Conservation (phyloP, 768 basidiomycete species). For the Tulasnella sp. region DNA sequence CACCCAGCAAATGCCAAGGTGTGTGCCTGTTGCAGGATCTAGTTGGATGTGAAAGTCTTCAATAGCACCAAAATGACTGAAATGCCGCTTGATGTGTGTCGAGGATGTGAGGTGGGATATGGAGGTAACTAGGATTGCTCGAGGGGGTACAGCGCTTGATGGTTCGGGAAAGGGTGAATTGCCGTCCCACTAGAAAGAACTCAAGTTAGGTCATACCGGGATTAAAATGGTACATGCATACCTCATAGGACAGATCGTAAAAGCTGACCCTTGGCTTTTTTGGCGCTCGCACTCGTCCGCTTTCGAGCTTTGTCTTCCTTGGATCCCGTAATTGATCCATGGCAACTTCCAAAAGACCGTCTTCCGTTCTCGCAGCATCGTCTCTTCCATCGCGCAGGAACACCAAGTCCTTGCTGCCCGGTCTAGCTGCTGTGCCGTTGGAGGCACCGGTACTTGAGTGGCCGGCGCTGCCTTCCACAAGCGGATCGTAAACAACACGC, state of each 20-base stretch:
- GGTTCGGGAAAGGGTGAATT: conserved; percentile 55
- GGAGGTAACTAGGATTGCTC: conserved; percentile 65
- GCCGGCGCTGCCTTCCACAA: conserved; percentile 29
- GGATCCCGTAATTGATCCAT: conserved; percentile 31
- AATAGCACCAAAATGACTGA: conserved; percentile 59
- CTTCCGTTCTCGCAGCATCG: background rate
- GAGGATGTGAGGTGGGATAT: conserved; percentile 69
- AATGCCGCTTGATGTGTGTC: conserved; percentile 59
- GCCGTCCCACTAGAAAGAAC: conserved; percentile 58
- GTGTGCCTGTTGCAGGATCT: conserved; percentile 72
- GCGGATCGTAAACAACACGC: conserved; percentile 29
- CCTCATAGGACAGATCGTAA: conserved; percentile 33
- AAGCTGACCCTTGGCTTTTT: conserved; percentile 31
- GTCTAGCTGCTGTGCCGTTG: conserved; percentile 1
- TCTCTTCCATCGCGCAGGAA: conserved; percentile 30
- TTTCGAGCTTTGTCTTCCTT: background rate
- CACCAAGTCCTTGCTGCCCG: conserved; percentile 29
- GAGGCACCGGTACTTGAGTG: conserved; percentile 16
- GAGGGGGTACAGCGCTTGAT: conserved; percentile 71
- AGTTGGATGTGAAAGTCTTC: conserved; percentile 69
- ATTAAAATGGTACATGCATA: conserved; percentile 28
- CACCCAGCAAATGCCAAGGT: conserved; percentile 77
- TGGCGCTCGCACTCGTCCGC: conserved; percentile 29
- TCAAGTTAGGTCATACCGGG: background rate
- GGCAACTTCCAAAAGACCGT: conserved; percentile 6